Evolutionary conservation across 257 asterid species (phyloP), one percentile per base, ranked within the genome.

Genomic region (Fraxinus americana): DNA sequence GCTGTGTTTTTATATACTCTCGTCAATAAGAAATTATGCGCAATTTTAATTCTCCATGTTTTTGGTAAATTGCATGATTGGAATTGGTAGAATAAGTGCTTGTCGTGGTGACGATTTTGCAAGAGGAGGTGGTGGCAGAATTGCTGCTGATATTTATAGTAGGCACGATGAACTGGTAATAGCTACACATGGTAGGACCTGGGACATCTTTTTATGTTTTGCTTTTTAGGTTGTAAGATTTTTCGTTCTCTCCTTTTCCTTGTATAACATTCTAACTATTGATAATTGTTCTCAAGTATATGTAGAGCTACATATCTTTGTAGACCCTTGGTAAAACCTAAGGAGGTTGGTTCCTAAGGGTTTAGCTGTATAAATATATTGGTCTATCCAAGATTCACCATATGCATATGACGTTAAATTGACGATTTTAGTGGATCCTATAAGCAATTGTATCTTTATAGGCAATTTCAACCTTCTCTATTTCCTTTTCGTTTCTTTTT

Each of bases 101-200:
- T 91, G 95, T 78, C 98, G 99, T 43, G 99, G 98, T 80, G 85
- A 77, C 80, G 99, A 98, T 81, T 93, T 88, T 81, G 97, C 94
- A 76, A 98, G 99, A 59, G 99, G 98, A 43, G 97, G 99, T 74
- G 99, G 96, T 72, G 99, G 99, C 75, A 91, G 99, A 85, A 83
- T 96, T 82, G 86, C 98, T 21, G 90, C 92, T 68, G 96, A 96
- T 85, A 90, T 96, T 80, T 94, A 92, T 81, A 96, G 99, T 82
- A 89, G 97, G 87, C 99, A 96, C 23, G 99, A 96, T 67, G 97
- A 91, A 36, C 98, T 98, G 25, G 79, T 67, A 79, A 84, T 96
- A 78, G 79, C 82, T 85, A 96, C 75, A 41, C 83, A 96, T 87
- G 99, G 99, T 96, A 91, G 67, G 86, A 72, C 67, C 81, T 48